phyloP scores from a whole-genome alignment of 2,329 filamentous ascomycete species.

The Aspergillus tubingensis region DNA sequence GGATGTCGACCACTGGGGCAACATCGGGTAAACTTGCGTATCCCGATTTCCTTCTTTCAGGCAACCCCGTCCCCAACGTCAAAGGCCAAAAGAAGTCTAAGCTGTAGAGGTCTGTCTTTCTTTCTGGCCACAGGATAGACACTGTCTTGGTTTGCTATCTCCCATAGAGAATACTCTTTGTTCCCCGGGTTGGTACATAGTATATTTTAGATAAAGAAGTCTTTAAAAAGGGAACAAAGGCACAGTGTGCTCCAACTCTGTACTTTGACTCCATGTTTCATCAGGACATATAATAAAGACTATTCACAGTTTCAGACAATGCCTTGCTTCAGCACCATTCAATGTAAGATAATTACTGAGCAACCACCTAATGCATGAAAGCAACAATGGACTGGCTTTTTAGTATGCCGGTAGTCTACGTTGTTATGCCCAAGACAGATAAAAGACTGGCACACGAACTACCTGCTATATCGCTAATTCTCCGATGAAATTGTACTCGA shows the following conservation, averaged over 20 bases:
- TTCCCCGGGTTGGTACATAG: neutral
- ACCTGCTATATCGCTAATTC: too few species aligned
- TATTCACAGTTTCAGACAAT: neutral
- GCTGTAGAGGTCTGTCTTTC: constrained; percentile 36
- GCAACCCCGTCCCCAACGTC: constrained; percentile 57
- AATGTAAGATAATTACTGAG: too few species aligned
- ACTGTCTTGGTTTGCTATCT: neutral
- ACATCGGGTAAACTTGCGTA: constrained; percentile 50
- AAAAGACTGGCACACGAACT: too few species aligned
- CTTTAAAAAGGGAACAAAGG: neutral
- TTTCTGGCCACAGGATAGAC: neutral
- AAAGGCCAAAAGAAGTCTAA: constrained; percentile 60
- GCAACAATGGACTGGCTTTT: too few species aligned
- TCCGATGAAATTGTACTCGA: too few species aligned
- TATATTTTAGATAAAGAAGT: neutral
- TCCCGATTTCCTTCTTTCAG: constrained; percentile 61
- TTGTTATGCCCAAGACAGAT: too few species aligned
- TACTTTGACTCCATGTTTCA: neutral
- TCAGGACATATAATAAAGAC: neutral
- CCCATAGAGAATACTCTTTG: neutral
- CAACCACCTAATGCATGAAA: too few species aligned
- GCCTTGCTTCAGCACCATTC: neutral
- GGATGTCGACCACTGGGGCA: constrained; percentile 33
- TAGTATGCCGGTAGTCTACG: too few species aligned
- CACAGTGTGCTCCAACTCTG: neutral